phyloP scores from a whole-genome alignment of 768 basidiomycete species.

The Mrakia blollopis region DNA sequence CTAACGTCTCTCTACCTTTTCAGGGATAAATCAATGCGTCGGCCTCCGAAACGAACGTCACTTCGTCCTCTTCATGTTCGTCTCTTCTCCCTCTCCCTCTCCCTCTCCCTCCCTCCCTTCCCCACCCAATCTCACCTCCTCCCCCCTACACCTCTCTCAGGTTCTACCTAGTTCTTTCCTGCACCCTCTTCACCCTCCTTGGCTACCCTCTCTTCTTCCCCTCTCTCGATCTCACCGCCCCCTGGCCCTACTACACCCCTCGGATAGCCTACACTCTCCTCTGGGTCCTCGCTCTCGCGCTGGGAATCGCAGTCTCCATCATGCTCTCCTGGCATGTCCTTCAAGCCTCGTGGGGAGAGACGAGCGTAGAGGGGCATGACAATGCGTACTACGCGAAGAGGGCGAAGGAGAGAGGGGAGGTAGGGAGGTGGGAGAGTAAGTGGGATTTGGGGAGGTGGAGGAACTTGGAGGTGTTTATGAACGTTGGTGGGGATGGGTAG shows the following conservation, averaged over 20 bases:
- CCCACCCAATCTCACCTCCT: no score
- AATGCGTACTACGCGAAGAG: slow-evolving; percentile 67
- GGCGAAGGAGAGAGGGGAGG: slow-evolving; percentile 65
- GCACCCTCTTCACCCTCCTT: slow-evolving; percentile 56
- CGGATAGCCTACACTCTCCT: slow-evolving; percentile 63
- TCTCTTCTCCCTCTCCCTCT: slow-evolving; percentile 21
- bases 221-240: slow-evolving; percentile 50
- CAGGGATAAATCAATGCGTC: slow-evolving; percentile 97
- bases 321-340: slow-evolving; percentile 58
- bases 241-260: slow-evolving; percentile 63
- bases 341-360: slow-evolving; percentile 69
- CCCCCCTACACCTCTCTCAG: no score
- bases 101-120: slow-evolving; percentile 7
- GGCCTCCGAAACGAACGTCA: slow-evolving; percentile 92
- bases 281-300: slow-evolving; percentile 52
- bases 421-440: slow-evolving; percentile 80
- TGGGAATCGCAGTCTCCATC: slow-evolving; percentile 58
- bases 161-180: slow-evolving; percentile 59
- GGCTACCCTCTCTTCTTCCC: slow-evolving; percentile 61
- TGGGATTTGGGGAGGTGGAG: slow-evolving; percentile 78
- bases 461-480: slow-evolving; percentile 83
- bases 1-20: neutral
- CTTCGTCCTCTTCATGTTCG: slow-evolving; percentile 90
- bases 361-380: slow-evolving; percentile 85
- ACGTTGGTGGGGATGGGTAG: slow-evolving; percentile 74